phyloP scores from a whole-genome alignment of 202 grass and related monocot species.

The Dendrocalamus latiflorus region DNA sequence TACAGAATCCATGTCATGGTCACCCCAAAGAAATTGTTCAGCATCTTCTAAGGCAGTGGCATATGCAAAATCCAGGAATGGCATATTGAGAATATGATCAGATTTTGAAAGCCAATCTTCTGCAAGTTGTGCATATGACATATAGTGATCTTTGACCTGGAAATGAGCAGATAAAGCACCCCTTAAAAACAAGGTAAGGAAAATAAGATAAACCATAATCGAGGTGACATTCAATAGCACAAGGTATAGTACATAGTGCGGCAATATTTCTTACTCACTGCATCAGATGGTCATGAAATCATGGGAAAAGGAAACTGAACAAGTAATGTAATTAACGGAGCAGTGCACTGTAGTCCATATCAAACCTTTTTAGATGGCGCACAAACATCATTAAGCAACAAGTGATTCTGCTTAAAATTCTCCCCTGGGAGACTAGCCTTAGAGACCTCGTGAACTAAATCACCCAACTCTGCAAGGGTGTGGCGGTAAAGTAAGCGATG shows the following conservation, averaged over 20 bases:
- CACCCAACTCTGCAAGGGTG: slow-evolving; percentile 79
- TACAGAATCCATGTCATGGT: slow-evolving; percentile 86
- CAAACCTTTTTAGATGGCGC: slow-evolving; percentile 36
- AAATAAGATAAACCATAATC: slow-evolving; percentile 12
- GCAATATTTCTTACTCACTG: no score
- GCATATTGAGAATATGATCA: slow-evolving; percentile 64
- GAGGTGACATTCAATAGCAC: neutral
- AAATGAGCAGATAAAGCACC: slow-evolving; percentile 19
- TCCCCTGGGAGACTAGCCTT: slow-evolving; percentile 15
- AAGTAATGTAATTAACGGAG: neutral
- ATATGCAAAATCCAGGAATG: slow-evolving; percentile 56
- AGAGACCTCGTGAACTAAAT: slow-evolving; percentile 49
- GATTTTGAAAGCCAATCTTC: slow-evolving; percentile 75
- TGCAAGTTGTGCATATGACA: slow-evolving; percentile 70
- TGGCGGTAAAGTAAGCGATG: slow-evolving; percentile 78
- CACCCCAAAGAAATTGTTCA: slow-evolving; percentile 91
- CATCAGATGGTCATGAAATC: no score
- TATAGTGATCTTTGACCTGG: slow-evolving; percentile 51
- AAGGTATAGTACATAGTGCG: no score
- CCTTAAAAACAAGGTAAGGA: neutral
- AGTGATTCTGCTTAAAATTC: slow-evolving; percentile 20
- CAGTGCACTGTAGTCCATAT: neutral
- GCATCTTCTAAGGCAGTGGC: slow-evolving; percentile 58
- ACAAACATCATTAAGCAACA: slow-evolving; percentile 8
- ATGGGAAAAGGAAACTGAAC: neutral